A percentile compares a stretch with the other conserved stretches of the same genome.
Evolutionary conservation across 2,329 filamentous ascomycete species (phyloP).

Genomic region (Penicillium sp.): DNA sequence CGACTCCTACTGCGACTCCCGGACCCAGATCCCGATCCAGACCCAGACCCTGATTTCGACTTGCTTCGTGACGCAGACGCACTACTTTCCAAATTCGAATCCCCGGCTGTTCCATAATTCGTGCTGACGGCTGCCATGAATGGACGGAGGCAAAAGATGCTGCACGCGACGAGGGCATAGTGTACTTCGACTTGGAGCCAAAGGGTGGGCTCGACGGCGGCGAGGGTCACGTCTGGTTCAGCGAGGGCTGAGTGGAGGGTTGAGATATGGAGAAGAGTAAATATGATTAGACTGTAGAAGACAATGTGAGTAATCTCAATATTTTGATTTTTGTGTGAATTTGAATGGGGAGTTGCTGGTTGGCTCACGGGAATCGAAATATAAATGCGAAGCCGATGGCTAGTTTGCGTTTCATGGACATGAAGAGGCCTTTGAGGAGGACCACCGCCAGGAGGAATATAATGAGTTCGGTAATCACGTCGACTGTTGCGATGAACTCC

Average conservation of each 20-base stretch:
- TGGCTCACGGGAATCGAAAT: conserved; percentile 38
- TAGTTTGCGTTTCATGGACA: conserved; percentile 32
- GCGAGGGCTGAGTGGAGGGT: conserved; percentile 29
- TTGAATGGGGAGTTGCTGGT: not conserved
- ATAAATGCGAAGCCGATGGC: conserved; percentile 34
- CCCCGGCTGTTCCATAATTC: conserved; percentile 35
- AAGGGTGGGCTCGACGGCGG: conserved; percentile 32
- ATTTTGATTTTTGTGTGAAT: not conserved
- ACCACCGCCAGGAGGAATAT: conserved; percentile 30
- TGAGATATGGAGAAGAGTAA: conserved; percentile 37
- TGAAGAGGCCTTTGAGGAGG: conserved; percentile 33
- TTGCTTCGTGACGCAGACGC: conserved; percentile 21
- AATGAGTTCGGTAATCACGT: conserved; percentile 36
- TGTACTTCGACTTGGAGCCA: conserved; percentile 39
- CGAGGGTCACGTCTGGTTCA: conserved; percentile 35
- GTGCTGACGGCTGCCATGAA: conserved; percentile 40
- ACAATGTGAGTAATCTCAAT: conserved; percentile 1
- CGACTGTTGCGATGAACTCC: conserved; percentile 35
- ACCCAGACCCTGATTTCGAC: conserved; percentile 11
- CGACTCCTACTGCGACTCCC: conserved; percentile 9
- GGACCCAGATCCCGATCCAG: conserved; percentile 12
- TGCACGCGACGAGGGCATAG: conserved; percentile 38
- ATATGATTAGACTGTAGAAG: conserved; percentile 33
- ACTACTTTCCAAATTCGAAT: conserved; percentile 28
- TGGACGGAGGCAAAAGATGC: conserved; percentile 36